Conservation (phyloP, 202 grass and related monocot species). For the Zoysia matrella region DNA sequence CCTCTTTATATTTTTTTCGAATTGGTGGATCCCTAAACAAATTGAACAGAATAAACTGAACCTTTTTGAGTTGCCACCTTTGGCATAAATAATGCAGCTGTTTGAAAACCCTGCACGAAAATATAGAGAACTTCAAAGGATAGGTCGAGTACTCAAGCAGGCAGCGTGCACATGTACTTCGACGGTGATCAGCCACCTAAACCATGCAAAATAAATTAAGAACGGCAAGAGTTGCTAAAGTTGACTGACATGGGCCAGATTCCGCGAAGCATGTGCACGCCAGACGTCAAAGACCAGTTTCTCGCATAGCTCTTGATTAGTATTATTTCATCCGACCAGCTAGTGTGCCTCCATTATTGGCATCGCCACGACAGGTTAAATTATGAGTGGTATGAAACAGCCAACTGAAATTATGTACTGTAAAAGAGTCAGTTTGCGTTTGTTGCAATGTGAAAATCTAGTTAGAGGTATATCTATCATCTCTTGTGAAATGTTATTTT, state of each 20-base stretch:
- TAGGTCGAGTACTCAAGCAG: neutral
- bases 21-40: neutral
- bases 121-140: neutral
- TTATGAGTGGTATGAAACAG: too few species aligned
- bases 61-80: neutral
- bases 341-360: neutral
- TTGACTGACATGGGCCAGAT: neutral
- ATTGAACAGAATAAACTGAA: neutral
- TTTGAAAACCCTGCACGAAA: neutral
- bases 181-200: neutral
- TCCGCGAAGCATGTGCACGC: neutral
- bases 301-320: neutral
- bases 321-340: neutral
- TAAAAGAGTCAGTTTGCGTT: too few species aligned
- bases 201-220: neutral
- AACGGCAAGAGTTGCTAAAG: neutral
- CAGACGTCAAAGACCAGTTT: neutral
- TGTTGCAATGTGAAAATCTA: too few species aligned
- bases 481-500: too few species aligned
- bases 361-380: neutral
- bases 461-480: too few species aligned
- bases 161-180: neutral
- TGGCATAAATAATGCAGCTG: neutral
- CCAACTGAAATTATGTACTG: too few species aligned
- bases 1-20: neutral